Evolutionary conservation across 2,329 filamentous ascomycete genomes (phyloP).

Genomic region (Fusarium staphyleae): DNA sequence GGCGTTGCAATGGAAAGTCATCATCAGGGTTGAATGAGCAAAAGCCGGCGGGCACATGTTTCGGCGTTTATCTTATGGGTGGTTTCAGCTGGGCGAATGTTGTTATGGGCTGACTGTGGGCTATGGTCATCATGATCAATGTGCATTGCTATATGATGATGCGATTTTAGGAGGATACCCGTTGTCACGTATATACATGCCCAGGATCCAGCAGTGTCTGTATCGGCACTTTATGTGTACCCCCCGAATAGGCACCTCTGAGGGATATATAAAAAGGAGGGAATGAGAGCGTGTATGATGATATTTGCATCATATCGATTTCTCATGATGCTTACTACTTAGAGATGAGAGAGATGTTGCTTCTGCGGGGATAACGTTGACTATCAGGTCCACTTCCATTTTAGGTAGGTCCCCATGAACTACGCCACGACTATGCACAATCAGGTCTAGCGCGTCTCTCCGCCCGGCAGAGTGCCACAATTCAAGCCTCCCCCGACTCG

Average conservation of each 20-base stretch:
- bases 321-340: too few species aligned
- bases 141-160: constrained; percentile 5
- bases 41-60: constrained; percentile 6
- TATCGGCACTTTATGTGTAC: neutral
- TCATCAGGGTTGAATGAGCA: constrained; percentile 64
- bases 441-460: constrained; percentile 21
- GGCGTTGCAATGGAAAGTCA: constrained; percentile 71
- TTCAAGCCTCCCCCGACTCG: constrained; percentile 18
- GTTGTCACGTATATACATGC: constrained; percentile 11
- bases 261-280: neutral
- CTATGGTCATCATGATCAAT: constrained; percentile 14
- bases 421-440: constrained; percentile 21
- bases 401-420: constrained; percentile 19
- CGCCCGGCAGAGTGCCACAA: constrained; percentile 17
- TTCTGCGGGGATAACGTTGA: neutral
- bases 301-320: neutral
- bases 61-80: constrained; percentile 21
- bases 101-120: constrained; percentile 1
- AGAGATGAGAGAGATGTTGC: neutral
- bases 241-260: neutral
- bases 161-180: constrained; percentile 8
- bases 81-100: constrained; percentile 1
- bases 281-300: too few species aligned
- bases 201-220: constrained; percentile 1
- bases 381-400: constrained; percentile 14